Percentiles rank a stretch among this genome's conserved stretches.
Conservation (phyloP, 768 basidiomycete species). For the Rossbeevera mucosa region DNA sequence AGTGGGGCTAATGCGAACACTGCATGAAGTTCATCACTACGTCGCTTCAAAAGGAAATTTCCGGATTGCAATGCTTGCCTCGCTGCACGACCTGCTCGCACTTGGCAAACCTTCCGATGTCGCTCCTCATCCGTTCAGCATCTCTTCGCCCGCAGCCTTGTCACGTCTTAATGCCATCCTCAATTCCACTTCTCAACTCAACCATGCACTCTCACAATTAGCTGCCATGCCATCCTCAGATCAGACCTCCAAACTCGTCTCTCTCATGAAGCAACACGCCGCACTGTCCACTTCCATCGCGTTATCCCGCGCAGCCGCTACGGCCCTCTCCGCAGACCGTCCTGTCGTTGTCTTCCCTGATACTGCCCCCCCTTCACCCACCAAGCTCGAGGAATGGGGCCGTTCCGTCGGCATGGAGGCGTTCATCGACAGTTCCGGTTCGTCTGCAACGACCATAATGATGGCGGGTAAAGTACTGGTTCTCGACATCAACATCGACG, state of each 20-base stretch:
- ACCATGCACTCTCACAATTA: conserved; percentile 46
- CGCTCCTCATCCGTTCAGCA: conserved; percentile 26
- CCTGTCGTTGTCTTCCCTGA: conserved; percentile 26
- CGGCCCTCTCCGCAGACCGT: conserved; percentile 19
- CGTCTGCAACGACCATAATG: conserved; percentile 46
- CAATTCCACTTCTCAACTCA: conserved; percentile 48
- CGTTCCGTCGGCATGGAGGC: conserved; percentile 66
- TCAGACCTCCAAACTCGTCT: conserved; percentile 63
- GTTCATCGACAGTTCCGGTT: conserved; percentile 57
- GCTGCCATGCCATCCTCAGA: conserved; percentile 45
- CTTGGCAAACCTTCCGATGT: conserved; percentile 17
- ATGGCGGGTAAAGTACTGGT: conserved; percentile 80
- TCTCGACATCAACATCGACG: conserved; percentile 64
- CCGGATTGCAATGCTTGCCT: neutral
- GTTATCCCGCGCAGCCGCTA: conserved; percentile 19
- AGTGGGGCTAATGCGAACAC: neutral
- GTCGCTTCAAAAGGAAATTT: too few species aligned
- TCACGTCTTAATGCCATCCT: conserved; percentile 48
- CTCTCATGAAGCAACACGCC: conserved; percentile 62
- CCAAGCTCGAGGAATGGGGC: conserved; percentile 56
- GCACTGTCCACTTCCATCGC: conserved; percentile 32
- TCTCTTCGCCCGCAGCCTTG: conserved; percentile 14
- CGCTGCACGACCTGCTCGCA: conserved; percentile 3
- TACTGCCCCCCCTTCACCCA: conserved; percentile 24
- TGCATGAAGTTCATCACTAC: conserved; percentile 17